These are phyloP conservation scores for Tolypocladium inflatum DNA, from an alignment of 2,329 filamentous ascomycete genomes.

Conservation along the genomic window DNA sequence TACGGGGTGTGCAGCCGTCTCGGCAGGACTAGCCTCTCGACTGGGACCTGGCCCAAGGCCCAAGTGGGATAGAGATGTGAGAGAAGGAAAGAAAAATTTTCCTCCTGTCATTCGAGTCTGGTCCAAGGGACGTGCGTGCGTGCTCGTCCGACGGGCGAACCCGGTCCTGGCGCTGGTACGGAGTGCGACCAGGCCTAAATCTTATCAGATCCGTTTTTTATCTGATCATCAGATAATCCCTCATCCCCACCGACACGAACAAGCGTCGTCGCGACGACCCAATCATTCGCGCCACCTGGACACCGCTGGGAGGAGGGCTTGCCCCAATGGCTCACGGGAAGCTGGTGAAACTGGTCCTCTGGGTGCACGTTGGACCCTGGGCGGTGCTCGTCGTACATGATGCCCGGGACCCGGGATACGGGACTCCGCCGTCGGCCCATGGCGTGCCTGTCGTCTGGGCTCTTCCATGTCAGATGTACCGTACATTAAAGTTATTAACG, in stretches of 20 bases:
- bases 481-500: not conserved
- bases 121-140: not conserved
- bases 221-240: conserved; percentile 47
- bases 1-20: not conserved
- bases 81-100: not conserved
- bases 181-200: conserved; percentile 11
- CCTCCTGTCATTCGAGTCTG: not conserved
- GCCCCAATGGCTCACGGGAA: not conserved
- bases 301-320: not conserved
- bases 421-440: not conserved
- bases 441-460: not conserved
- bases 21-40: not conserved
- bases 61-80: not conserved
- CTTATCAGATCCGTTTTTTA: conserved; percentile 36
- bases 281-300: not conserved
- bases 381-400: not conserved
- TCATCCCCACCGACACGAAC: conserved; percentile 20
- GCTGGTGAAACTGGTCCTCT: not conserved
- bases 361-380: not conserved
- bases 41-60: not conserved
- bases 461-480: not conserved
- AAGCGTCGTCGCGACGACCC: not conserved
- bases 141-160: not conserved
- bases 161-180: too few relatives aligned
- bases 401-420: not conserved